These are phyloP conservation scores for Lasiosphaeria ovina DNA, from an alignment of 495 filamentous ascomycete genomes.

Conservation along the genomic window DNA sequence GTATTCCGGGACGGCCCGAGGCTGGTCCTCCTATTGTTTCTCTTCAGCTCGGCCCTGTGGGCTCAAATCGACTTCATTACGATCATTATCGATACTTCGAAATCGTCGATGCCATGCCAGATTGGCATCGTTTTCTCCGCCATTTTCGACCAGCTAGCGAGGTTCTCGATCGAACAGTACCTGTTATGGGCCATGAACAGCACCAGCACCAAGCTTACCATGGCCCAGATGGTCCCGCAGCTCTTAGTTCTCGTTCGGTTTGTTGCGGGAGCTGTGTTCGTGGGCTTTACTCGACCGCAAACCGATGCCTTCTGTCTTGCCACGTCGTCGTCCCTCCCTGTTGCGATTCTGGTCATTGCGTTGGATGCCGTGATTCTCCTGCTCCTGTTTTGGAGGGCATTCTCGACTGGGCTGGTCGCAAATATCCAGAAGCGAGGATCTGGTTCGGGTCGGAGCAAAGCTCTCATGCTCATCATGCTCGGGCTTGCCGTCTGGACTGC, in stretches of 20 bases:
- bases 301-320: slow-evolving; percentile 51
- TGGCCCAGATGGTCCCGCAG: slow-evolving; percentile 37
- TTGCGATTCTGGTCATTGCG: slow-evolving; percentile 42
- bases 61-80: slow-evolving; percentile 49
- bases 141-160: slow-evolving; percentile 51
- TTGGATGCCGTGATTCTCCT: slow-evolving; percentile 47
- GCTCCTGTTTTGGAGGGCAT: slow-evolving; percentile 36
- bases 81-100: slow-evolving; percentile 41
- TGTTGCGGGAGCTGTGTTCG: slow-evolving; percentile 47
- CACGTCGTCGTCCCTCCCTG: slow-evolving; percentile 42
- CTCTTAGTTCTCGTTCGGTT: slow-evolving; percentile 44
- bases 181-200: slow-evolving; percentile 47
- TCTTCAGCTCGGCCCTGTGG: slow-evolving; percentile 51
- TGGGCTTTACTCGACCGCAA: slow-evolving; percentile 48
- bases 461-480: slow-evolving; percentile 39
- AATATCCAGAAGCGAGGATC: slow-evolving; percentile 22
- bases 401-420: slow-evolving; percentile 29
- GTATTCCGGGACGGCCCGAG: slow-evolving; percentile 58
- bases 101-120: slow-evolving; percentile 46
- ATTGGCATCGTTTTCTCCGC: slow-evolving; percentile 47
- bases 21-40: slow-evolving; percentile 59
- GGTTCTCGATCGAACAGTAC: slow-evolving; percentile 51
- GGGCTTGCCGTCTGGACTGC: slow-evolving; percentile 50
- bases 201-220: slow-evolving; percentile 30
- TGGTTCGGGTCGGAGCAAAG: slow-evolving; percentile 29